A percentile compares a stretch with the other conserved stretches of the same genome.
phyloP scores from a whole-genome alignment of 2,329 filamentous ascomycete species.

The Aspergillus brunneoviolaceus region DNA sequence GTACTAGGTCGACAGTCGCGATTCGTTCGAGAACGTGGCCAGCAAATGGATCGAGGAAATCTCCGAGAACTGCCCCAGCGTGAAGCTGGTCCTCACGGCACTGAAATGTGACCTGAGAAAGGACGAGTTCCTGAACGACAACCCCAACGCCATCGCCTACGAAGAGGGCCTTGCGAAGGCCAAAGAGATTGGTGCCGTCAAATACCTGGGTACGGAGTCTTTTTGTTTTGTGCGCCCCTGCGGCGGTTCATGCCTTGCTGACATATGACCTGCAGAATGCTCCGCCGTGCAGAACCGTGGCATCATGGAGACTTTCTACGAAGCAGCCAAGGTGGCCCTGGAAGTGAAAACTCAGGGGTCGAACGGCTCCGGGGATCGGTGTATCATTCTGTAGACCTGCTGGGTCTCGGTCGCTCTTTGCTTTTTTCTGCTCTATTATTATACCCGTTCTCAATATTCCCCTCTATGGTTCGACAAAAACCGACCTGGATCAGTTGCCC shows the following conservation, averaged over 20 bases:
- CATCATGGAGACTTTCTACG: constrained; percentile 97
- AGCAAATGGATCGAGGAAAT: constrained; percentile 99
- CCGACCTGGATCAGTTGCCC: constrained; percentile 1
- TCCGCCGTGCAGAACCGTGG: constrained; percentile 97
- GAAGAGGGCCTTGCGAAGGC: constrained; percentile 89
- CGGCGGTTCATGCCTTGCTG: neutral
- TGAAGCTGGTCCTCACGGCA: constrained; percentile 91
- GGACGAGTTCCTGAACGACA: constrained; percentile 69
- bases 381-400: constrained; percentile 36
- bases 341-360: constrained; percentile 45
- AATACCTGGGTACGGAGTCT: constrained; percentile 70
- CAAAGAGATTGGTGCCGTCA: constrained; percentile 83
- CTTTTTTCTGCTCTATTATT: constrained; percentile 12
- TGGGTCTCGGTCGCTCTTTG: constrained; percentile 4
- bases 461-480: constrained; percentile 1
- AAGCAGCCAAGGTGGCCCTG: constrained; percentile 90
- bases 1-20: constrained; percentile 78
- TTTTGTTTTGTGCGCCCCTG: neutral
- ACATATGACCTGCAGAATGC: constrained; percentile 64
- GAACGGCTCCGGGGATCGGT: constrained; percentile 33
- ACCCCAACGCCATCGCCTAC: constrained; percentile 70
- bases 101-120: constrained; percentile 96
- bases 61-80: constrained; percentile 92
- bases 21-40: constrained; percentile 97
- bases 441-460: constrained; percentile 16